A percentile compares a stretch with the other conserved stretches of the same genome.
Evolutionary conservation across 2,329 filamentous ascomycete species (phyloP).

Genomic region (Alternaria ventricosa): DNA sequence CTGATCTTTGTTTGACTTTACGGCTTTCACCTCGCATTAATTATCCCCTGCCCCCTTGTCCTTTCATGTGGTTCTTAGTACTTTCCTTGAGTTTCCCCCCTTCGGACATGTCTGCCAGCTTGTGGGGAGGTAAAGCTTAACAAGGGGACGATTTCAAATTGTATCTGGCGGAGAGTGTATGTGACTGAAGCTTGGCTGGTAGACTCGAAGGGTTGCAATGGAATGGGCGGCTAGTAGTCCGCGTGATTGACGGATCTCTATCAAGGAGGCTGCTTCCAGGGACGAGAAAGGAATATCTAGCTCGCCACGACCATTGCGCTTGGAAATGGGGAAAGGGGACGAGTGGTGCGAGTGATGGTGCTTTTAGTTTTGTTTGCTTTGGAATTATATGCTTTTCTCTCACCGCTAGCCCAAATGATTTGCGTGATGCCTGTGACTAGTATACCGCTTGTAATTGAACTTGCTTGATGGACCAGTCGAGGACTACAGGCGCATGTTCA

Average conservation of each 20-base stretch:
- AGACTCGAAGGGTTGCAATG: slow-evolving; percentile 23
- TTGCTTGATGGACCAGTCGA: background rate
- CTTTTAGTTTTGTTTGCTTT: slow-evolving; percentile 21
- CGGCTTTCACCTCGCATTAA: slow-evolving; percentile 40
- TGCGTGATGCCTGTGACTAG: background rate
- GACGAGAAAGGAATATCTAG: slow-evolving; percentile 31
- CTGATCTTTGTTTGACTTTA: slow-evolving; percentile 39
- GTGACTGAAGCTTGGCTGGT: slow-evolving; percentile 26
- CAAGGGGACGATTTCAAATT: slow-evolving; percentile 50
- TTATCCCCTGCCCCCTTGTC: slow-evolving; percentile 39
- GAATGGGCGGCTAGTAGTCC: slow-evolving; percentile 26
- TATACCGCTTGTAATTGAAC: background rate
- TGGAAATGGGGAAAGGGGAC: slow-evolving; percentile 13
- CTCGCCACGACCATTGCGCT: slow-evolving; percentile 33
- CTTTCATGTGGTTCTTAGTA: slow-evolving; percentile 31
- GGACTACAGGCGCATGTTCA: background rate
- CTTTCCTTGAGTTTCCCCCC: slow-evolving; percentile 44
- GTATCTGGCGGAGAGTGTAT: slow-evolving; percentile 25
- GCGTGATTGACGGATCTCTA: slow-evolving; percentile 13
- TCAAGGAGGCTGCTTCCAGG: slow-evolving; percentile 38
- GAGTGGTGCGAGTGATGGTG: slow-evolving; percentile 13
- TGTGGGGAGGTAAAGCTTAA: slow-evolving; percentile 49
- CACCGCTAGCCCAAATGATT: background rate
- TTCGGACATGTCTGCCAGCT: slow-evolving; percentile 50
- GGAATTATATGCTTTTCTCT: slow-evolving; percentile 15